Conservation (phyloP, 2,329 filamentous ascomycete genomes). For the Aspergillus intermedius region DNA sequence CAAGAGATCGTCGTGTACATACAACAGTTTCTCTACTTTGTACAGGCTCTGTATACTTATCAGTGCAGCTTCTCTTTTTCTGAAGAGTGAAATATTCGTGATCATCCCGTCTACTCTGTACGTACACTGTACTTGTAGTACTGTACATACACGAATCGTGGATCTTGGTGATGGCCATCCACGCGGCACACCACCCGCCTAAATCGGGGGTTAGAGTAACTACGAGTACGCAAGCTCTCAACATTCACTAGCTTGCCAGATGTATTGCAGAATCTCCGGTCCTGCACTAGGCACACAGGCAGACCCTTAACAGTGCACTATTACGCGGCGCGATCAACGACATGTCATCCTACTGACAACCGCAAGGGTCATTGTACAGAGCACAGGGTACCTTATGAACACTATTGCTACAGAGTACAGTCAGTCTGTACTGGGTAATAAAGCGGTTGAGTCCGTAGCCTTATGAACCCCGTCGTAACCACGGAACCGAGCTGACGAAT, state of each 20-base stretch:
- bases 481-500: neutral
- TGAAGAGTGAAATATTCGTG: too few relatives aligned
- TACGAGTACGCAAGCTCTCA: too few relatives aligned
- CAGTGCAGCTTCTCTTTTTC: too few relatives aligned
- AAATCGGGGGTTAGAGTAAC: too few relatives aligned
- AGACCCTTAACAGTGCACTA: conserved; percentile 7
- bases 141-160: too few relatives aligned
- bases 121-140: too few relatives aligned
- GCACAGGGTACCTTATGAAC: neutral
- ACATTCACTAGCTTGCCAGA: too few relatives aligned
- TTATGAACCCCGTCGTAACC: conserved; percentile 2
- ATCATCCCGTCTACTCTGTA: too few relatives aligned
- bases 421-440: neutral
- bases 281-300: too few relatives aligned
- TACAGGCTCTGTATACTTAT: neutral
- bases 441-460: conserved; percentile 8
- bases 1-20: neutral
- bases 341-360: neutral
- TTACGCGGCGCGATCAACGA: conserved; percentile 2
- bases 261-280: too few relatives aligned
- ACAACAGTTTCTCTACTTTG: neutral
- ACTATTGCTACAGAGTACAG: neutral
- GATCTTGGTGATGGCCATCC: too few relatives aligned
- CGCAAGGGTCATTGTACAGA: neutral
- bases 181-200: too few relatives aligned